Percentiles rank a stretch among this genome's conserved stretches.
Conservation (phyloP, 345 rosid genomes). For the Salix brachista region DNA sequence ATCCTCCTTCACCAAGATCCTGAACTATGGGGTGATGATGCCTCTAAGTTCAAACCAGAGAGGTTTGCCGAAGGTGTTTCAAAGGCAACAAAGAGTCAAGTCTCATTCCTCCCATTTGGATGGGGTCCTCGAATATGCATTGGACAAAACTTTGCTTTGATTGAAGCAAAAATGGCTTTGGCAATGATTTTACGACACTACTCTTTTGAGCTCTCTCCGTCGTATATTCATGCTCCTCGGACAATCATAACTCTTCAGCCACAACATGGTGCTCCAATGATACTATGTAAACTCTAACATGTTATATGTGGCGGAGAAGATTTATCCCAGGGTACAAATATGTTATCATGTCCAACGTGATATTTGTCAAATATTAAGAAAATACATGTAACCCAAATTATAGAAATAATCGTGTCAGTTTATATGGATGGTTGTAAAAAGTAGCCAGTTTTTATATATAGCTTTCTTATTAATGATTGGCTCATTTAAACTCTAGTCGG, state of each 20-base stretch:
- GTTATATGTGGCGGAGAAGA: no score
- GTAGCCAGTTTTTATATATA: no score
- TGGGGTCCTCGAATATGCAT: no score
- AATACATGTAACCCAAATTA: no score
- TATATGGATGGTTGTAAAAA: no score
- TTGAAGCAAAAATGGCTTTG: slow-evolving; percentile 55
- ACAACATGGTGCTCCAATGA: slow-evolving; percentile 47
- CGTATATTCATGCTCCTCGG: slow-evolving; percentile 49
- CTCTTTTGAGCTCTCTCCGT: slow-evolving; percentile 42
- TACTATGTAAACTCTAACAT: slow-evolving; percentile 19
- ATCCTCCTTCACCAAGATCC: slow-evolving; percentile 13
- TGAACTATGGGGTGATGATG: slow-evolving; percentile 26
- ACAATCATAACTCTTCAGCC: slow-evolving; percentile 51
- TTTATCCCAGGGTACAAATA: no score
- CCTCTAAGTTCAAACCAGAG: slow-evolving; percentile 38
- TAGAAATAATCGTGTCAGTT: no score
- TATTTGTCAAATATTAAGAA: no score
- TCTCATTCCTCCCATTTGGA: slow-evolving; percentile 23
- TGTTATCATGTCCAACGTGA: no score
- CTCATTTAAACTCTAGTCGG: no score
- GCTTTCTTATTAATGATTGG: no score
- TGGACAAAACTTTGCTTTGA: slow-evolving; percentile 40
- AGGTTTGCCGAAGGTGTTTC: slow-evolving; percentile 27
- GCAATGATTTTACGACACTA: slow-evolving; percentile 47
- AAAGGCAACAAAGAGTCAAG: slow-evolving; percentile 33